Evolutionary conservation across 2,329 filamentous ascomycete species (phyloP), one percentile per base, ranked within the genome.

Genomic region (Trichoderma sp.): DNA sequence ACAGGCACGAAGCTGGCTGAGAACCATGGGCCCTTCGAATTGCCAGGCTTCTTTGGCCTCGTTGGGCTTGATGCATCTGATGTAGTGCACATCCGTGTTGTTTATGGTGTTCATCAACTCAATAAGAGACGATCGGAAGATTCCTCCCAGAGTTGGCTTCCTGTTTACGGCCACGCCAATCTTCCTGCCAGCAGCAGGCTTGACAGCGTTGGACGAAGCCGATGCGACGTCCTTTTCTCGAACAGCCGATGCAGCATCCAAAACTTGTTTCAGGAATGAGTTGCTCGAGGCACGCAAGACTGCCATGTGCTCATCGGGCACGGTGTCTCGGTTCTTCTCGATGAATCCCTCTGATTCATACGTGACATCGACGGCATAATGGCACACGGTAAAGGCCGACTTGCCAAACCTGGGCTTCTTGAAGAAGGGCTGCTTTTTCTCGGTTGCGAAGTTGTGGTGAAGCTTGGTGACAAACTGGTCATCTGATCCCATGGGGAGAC

Each of bases 321-420:
- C 95, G 22, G 96, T 99, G 79, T 99, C 95, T 79, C 95, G 89
- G 80, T 99, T 99, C 87, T 99, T 99, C 80, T 99, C 96, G 75
- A 99, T 97, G 81, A 99, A 99, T 56, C 95, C 95, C 74, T 99
- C 95, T 2, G 94, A 98, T 80, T 99, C 95, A 78, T 99, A 99
- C 19, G 94, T 98, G 73, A 99, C 95, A 75, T 99, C 95, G 67
- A 99, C 86, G 63, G 95, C 95, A 80, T 99, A 99, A 81, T 99
- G 96, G 80, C 94, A 98, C 70, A 99, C 94, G 8, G 95, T 98
- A 82, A 99, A 99, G 1, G 95, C 87, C 15, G 94, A 97, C 81
- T 98, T 98, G 73, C 95, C 95, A 74, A 99, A 99, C 67, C 95
- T 88, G 7, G 95, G 95, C 82, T 98, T 99, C 84, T 97, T 98